These are phyloP conservation scores for Maudiozyma pseudohumilis DNA, from an alignment of 805 yeast species.

Conservation along the genomic window DNA sequence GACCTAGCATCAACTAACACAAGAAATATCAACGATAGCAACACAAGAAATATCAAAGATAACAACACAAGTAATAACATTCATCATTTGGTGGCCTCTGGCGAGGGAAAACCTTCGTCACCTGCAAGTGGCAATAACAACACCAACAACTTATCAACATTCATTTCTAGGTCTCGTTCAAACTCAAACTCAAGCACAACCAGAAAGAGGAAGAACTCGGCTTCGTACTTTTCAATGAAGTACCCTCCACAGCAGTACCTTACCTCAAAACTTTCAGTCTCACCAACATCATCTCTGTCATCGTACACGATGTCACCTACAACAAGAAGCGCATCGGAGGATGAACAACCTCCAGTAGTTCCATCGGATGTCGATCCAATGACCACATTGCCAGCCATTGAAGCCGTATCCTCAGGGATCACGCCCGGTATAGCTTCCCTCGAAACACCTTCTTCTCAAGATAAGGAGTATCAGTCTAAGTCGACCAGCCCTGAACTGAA, in stretches of 20 bases:
- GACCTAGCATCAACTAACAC: not conserved
- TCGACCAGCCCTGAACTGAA: no score
- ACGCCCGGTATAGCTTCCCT: no score
- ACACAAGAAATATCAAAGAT: not conserved
- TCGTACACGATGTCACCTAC: not conserved
- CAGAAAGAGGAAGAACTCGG: conserved; percentile 2
- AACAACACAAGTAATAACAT: not conserved
- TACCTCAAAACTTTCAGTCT: not conserved
- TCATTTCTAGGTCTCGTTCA: not conserved
- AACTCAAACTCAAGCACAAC: not conserved
- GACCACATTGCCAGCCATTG: no score
- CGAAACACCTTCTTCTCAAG: no score
- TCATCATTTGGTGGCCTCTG: not conserved
- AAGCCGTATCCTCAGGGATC: no score
- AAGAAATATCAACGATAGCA: not conserved
- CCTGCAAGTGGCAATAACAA: not conserved
- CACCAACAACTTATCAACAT: not conserved
- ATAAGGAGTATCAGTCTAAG: no score
- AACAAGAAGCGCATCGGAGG: not conserved
- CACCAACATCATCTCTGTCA: conserved; percentile 1
- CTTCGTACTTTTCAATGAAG: conserved; percentile 1
- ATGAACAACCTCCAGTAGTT: no score
- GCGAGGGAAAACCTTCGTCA: not conserved
- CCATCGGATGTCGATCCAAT: no score
- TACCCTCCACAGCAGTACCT: not conserved